Evolutionary conservation across 2,329 filamentous ascomycete genomes (phyloP).

Genomic region (Colletotrichum chrysophilum): DNA sequence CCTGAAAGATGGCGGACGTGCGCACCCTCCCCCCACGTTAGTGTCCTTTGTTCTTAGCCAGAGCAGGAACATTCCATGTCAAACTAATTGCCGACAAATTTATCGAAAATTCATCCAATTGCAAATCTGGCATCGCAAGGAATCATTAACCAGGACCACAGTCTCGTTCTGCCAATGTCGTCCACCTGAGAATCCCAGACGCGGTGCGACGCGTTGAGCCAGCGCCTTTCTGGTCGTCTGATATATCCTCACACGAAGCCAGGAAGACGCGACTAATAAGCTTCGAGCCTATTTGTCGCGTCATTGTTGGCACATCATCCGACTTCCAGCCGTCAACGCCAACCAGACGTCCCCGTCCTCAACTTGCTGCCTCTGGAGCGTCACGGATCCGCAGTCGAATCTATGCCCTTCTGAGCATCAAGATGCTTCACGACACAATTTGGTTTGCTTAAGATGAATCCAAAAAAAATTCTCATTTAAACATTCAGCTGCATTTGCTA

Average conservation of each 20-base stretch:
- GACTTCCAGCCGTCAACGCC: background rate
- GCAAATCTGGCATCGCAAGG: background rate
- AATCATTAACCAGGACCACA: background rate
- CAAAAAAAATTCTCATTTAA: background rate
- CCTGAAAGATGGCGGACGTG: background rate
- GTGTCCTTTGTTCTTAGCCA: background rate
- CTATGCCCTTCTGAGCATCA: background rate
- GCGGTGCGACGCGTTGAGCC: background rate
- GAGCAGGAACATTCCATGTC: background rate
- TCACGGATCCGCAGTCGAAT: background rate
- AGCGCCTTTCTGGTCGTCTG: background rate
- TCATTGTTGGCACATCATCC: background rate
- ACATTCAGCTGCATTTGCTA: background rate
- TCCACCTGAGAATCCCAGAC: background rate
- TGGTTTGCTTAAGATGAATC: rapidly evolving
- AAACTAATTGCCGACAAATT: background rate
- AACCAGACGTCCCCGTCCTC: background rate
- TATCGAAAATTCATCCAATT: background rate
- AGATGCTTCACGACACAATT: background rate
- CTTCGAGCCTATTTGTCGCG: background rate
- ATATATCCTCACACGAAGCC: background rate
- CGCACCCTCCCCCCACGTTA: background rate
- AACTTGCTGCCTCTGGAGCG: background rate
- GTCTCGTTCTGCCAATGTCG: background rate
- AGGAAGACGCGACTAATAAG: background rate